Evolutionary conservation across 371 early-diverging fungal species (phyloP), one percentile per base, ranked within the genome.

Genomic region (Lichtheimia corymbifera): DNA sequence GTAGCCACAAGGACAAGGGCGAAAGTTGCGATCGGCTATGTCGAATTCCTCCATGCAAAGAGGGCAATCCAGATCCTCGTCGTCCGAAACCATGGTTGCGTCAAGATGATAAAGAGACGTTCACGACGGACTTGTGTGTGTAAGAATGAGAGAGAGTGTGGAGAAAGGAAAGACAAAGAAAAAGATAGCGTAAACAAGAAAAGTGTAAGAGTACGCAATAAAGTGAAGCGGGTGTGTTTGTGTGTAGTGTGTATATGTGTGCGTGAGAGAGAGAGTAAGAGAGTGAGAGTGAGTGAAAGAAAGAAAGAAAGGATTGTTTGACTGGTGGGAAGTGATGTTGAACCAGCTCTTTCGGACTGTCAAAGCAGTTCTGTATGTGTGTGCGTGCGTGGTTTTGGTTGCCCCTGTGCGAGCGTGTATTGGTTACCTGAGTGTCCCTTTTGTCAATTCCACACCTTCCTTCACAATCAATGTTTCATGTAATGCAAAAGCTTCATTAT

Each of bases 41-140:
- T 92, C 94, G 66, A 93, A 86, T 75, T 93, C 93, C 69, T 93
- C 94, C 90, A 93, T 86, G 70, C 94, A 93, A 12, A 93, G 82
- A 42, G 94, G 94, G 66, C 94, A 93, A 60, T 90, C 89, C 76
- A 86, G 71, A 74, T 92, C 90, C 60, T 91, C 93, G 22, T 84
- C 83, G 66, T 89, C 90, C 28, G 85, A 85, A 62, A 64, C 56
- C 64, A 64, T 68, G 28, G 24, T 62, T 43, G 35, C 47, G 22
- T 47, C 47, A 18, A 47, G 47, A 18, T n/a, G n/a, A 47, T 47
- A n/a, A 47, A 22, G 47, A 18, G 47, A 47, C 22, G 47, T 22
- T 47, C 11, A 35, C 35, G n/a, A 9, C 47, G 47, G 47, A 47
- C 47, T 47, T 22, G 47, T 6, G 13, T n/a, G 18, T 5, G 15